Percentiles rank a stretch among this genome's conserved stretches.
phyloP scores from a whole-genome alignment of 2,329 filamentous ascomycete species.

The Tolypocladium nubicola region DNA sequence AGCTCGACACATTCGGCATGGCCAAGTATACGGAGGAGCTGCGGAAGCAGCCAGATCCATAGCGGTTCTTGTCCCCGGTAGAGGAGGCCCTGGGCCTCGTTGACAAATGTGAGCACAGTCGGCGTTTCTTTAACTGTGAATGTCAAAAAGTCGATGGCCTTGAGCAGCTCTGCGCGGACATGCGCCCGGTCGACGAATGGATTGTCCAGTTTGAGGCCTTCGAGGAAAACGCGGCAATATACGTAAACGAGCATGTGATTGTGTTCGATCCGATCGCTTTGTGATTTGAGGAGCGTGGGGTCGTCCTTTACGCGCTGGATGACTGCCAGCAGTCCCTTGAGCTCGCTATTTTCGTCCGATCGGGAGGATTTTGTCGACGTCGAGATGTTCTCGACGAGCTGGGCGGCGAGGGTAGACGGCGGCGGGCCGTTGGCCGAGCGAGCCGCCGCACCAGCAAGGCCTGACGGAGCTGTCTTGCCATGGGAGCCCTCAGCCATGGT shows the following conservation, averaged over 20 bases:
- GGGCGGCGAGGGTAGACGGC: conserved; percentile 77
- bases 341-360: conserved; percentile 59
- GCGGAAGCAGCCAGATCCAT: conserved; percentile 55
- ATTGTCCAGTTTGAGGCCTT: conserved; percentile 56
- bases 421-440: conserved; percentile 27
- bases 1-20: conserved; percentile 37
- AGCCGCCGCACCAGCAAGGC: conserved; percentile 6
- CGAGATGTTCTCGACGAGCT: conserved; percentile 73
- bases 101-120: conserved; percentile 45
- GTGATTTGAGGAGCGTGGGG: conserved; percentile 43
- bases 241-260: conserved; percentile 82
- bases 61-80: conserved; percentile 49
- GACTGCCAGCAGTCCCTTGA: conserved; percentile 56
- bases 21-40: conserved; percentile 45
- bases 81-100: conserved; percentile 30
- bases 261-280: conserved; percentile 58
- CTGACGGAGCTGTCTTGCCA: conserved; percentile 9
- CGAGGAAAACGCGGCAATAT: conserved; percentile 68
- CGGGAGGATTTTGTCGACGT: conserved; percentile 50
- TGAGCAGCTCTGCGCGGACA: conserved; percentile 48
- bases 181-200: conserved; percentile 50
- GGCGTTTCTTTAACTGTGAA: conserved; percentile 68
- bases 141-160: conserved; percentile 69
- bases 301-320: conserved; percentile 45
- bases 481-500: conserved; percentile 17